phyloP scores from a whole-genome alignment of 345 rosid species.

The Aquilaria malaccensis region DNA sequence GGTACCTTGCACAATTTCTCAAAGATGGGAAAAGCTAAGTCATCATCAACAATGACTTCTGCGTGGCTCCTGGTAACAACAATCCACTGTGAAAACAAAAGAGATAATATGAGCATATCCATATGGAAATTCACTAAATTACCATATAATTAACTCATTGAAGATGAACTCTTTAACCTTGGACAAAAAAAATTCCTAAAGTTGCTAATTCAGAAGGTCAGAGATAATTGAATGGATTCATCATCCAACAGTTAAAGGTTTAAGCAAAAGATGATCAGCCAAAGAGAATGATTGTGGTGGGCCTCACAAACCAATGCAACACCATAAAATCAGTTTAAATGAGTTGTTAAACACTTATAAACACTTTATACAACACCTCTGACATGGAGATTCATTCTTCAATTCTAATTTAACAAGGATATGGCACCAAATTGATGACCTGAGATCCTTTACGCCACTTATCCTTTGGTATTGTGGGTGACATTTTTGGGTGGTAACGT shows the following conservation, averaged over 20 bases:
- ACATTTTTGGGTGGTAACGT: slow-evolving; percentile 72
- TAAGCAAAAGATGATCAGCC: too few relatives aligned
- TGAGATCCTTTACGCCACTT: slow-evolving; percentile 96
- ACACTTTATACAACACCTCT: too few relatives aligned
- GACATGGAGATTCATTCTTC: background rate
- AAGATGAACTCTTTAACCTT: too few relatives aligned
- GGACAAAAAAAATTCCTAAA: too few relatives aligned
- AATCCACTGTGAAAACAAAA: slow-evolving; percentile 60
- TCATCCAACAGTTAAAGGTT: too few relatives aligned
- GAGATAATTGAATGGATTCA: too few relatives aligned
- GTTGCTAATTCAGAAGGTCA: too few relatives aligned
- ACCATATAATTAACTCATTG: background rate
- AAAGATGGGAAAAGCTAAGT: slow-evolving; percentile 52
- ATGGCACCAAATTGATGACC: slow-evolving; percentile 32
- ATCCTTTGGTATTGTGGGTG: slow-evolving; percentile 44
- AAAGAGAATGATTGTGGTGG: too few relatives aligned
- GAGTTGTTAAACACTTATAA: too few relatives aligned
- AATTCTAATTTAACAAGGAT: background rate
- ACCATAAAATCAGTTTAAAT: too few relatives aligned
- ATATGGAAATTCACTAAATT: too few relatives aligned
- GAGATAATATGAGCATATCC: slow-evolving; percentile 5
- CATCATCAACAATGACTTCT: slow-evolving; percentile 65
- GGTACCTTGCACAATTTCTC: slow-evolving; percentile 78
- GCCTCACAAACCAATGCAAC: too few relatives aligned
- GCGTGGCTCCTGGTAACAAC: slow-evolving; percentile 71